These are phyloP conservation scores for Mycena capillaripes DNA, from an alignment of 768 basidiomycete species.

Conservation along the genomic window DNA sequence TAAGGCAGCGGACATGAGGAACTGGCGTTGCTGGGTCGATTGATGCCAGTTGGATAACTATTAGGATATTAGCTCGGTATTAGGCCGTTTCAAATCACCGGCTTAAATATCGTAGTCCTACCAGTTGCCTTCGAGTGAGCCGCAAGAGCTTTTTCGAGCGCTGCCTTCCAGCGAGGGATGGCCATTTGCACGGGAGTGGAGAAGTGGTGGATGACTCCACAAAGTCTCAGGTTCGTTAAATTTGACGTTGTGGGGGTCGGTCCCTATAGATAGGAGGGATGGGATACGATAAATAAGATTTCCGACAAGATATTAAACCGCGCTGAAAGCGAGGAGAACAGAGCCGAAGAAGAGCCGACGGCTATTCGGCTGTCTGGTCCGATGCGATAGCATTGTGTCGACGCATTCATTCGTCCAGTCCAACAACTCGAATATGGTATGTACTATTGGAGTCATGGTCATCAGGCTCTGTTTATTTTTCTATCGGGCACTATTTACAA, in stretches of 20 bases:
- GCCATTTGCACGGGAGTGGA: constrained; percentile 30
- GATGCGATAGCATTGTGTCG: too few relatives aligned
- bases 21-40: constrained; percentile 55
- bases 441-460: too few relatives aligned
- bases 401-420: too few relatives aligned
- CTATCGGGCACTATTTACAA: too few relatives aligned
- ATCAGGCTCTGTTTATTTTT: too few relatives aligned
- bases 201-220: constrained; percentile 7
- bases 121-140: constrained; percentile 56
- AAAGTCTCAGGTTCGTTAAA: constrained; percentile 24
- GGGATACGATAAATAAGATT: not conserved
- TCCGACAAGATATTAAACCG: too few relatives aligned
- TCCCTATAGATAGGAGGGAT: not conserved
- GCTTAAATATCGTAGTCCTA: constrained; percentile 36
- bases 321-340: too few relatives aligned
- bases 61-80: not conserved
- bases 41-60: constrained; percentile 76
- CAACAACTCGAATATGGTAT: too few relatives aligned
- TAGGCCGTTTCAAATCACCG: not conserved
- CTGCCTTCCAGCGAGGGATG: constrained; percentile 62
- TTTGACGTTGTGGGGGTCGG: not conserved
- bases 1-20: constrained; percentile 76
- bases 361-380: too few relatives aligned
- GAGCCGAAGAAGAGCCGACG: too few relatives aligned
- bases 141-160: constrained; percentile 58